phyloP scores from a whole-genome alignment of 75 land plant genomes.

The Picea sitchensis region DNA sequence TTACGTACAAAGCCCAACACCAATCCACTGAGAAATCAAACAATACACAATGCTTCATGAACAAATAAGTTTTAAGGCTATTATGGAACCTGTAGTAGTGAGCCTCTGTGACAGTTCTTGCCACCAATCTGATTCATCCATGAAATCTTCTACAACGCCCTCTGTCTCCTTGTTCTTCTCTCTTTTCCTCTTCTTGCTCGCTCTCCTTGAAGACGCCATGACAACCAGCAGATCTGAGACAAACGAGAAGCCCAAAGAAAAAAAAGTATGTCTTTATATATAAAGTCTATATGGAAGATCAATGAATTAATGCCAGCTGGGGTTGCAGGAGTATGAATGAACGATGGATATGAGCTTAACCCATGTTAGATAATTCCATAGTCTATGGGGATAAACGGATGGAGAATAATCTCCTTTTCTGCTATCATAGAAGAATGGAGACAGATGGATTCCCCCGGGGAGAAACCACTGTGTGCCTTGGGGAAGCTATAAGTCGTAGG shows the following conservation, averaged over 20 bases:
- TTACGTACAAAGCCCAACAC: not conserved
- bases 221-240: not conserved
- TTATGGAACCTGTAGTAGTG: not conserved
- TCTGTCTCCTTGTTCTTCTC: not conserved
- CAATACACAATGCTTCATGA: constrained; percentile 3
- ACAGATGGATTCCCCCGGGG: no score
- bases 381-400: not conserved
- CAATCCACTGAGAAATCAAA: not conserved
- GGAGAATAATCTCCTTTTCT: not conserved
- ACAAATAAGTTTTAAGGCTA: not conserved
- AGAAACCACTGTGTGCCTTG: no score
- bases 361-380: no score
- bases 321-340: not conserved
- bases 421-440: no score
- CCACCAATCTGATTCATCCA: constrained; percentile 5
- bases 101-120: not conserved
- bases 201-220: constrained; percentile 2
- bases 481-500: no score
- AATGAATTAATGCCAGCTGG: not conserved
- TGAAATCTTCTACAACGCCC: not conserved
- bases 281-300: not conserved
- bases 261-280: not conserved
- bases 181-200: constrained; percentile 4
- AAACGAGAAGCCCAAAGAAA: not conserved
- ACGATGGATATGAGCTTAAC: not conserved